These are phyloP conservation scores for Phascolomyces articulosus DNA, from an alignment of 371 early-diverging fungal species.

Conservation along the genomic window DNA sequence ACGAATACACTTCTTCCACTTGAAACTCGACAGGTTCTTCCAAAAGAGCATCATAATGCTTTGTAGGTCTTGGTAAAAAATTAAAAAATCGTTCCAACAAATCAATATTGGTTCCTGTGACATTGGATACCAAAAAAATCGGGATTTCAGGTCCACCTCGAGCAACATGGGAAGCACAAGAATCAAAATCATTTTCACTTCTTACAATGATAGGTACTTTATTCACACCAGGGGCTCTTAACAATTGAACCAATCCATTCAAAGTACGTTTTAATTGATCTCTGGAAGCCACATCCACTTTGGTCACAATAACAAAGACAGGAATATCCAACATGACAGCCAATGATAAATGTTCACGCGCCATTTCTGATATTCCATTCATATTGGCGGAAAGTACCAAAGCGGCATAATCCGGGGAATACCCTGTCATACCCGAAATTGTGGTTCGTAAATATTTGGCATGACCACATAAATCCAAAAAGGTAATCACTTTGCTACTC, in stretches of 20 bases:
- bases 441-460: conserved; percentile 92
- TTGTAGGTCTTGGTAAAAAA: conserved; percentile 57
- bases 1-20: conserved; percentile 85
- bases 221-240: conserved; percentile 76
- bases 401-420: conserved; percentile 88
- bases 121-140: conserved; percentile 87
- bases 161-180: conserved; percentile 68
- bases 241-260: conserved; percentile 54
- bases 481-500: conserved; percentile 83
- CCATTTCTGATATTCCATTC: conserved; percentile 84
- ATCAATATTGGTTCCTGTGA: conserved; percentile 84
- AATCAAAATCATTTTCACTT: conserved; percentile 69
- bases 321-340: conserved; percentile 84
- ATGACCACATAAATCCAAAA: conserved; percentile 92
- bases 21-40: conserved; percentile 76
- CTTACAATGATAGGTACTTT: conserved; percentile 83
- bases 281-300: conserved; percentile 86
- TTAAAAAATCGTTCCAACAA: conserved; percentile 76
- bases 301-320: conserved; percentile 88
- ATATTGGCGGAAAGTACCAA: conserved; percentile 87
- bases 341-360: conserved; percentile 86
- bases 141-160: conserved; percentile 66
- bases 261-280: conserved; percentile 70
- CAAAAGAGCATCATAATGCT: conserved; percentile 37
- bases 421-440: conserved; percentile 87